Base-by-base conservation (phyloP, 1,284 basidiomycete species). In the Anthracocystis walkeri region DNA sequence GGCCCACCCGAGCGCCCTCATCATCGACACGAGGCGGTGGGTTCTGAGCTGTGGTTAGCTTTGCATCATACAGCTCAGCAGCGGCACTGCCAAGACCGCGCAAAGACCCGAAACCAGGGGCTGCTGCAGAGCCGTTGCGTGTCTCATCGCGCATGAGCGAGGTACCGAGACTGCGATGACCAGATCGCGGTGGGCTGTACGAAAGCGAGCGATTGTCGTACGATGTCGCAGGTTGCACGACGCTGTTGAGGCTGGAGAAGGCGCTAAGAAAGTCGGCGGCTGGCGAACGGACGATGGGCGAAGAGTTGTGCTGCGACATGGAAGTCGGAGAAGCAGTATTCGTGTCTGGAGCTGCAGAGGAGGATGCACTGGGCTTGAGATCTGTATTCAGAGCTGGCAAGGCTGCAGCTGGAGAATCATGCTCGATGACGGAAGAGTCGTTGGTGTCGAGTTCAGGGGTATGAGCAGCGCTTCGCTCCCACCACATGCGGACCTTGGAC, bases 231-330 rank as follows among this genome's bases (percentile, higher is more conserved):
- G 70, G 67, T 23, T 65, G 60, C 5, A 66, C 57, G 8, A 78
- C 64, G 66, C 61, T 73, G 58, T 79, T 67, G 58, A 65, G 50
- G 31, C 62, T 72, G 54, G 84, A 84, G 84, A 94, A 93, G 10
- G 90, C 88, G 45, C 91, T 90, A 44, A 94, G 87, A 79, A 93
- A 94, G 84, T 91, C 88, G 1, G 92, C 92, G 0, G 93, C 93
- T 1, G 92, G 92, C 20, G 77, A 78, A 20, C 77, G 62, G 23
- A 60, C 61, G 2, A 33, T 31, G 14, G 64, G 55, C 0, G 73
- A 67, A 11, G 55, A 46, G 12, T 58, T 27, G 10, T 42, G 54
- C 4, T 67, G 59, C n/a, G 66, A 53, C 18, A 42, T 35, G 20
- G 65, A 50, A n/a, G 41, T 16, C 21, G 64, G 55, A 29, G 63